Conservation (phyloP, 345 rosid species). For the Garcia nutans region DNA sequence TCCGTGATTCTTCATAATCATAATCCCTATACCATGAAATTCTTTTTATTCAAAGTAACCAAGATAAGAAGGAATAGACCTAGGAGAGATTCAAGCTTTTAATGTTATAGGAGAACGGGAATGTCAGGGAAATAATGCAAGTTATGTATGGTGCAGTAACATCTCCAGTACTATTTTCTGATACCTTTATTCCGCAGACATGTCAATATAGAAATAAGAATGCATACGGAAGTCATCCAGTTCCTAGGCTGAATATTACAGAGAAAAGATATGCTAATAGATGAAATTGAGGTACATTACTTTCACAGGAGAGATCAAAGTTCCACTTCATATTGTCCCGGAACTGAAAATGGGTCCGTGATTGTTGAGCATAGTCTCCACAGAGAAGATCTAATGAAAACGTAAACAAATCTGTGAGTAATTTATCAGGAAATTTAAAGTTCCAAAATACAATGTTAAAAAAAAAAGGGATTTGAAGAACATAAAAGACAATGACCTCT, state of each 20-base stretch:
- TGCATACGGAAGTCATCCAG: not conserved
- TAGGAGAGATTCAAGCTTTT: not conserved
- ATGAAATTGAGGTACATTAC: slow-evolving; percentile 32
- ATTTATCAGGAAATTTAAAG: not conserved
- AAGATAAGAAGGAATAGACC: not conserved
- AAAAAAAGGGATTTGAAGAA: not conserved
- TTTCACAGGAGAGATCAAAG: slow-evolving; percentile 43
- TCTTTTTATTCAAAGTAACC: too few relatives aligned
- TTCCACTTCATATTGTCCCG: slow-evolving; percentile 35
- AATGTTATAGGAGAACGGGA: not conserved
- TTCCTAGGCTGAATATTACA: not conserved
- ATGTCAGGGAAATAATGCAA: not conserved
- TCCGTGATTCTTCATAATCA: too few relatives aligned
- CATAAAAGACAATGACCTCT: slow-evolving; percentile 32
- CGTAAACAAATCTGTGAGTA: not conserved
- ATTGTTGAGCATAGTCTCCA: slow-evolving; percentile 50
- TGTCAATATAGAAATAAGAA: too few relatives aligned
- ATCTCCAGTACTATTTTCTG: not conserved
- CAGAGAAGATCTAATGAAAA: slow-evolving; percentile 45
- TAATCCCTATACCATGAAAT: too few relatives aligned
- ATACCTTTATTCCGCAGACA: not conserved
- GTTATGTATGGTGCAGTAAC: not conserved
- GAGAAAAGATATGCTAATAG: not conserved
- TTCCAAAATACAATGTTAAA: not conserved
- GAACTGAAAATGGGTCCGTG: slow-evolving; percentile 34